Base-by-base conservation (phyloP, 2,329 filamentous ascomycete genomes). In the Botryosphaeria dothidea region DNA sequence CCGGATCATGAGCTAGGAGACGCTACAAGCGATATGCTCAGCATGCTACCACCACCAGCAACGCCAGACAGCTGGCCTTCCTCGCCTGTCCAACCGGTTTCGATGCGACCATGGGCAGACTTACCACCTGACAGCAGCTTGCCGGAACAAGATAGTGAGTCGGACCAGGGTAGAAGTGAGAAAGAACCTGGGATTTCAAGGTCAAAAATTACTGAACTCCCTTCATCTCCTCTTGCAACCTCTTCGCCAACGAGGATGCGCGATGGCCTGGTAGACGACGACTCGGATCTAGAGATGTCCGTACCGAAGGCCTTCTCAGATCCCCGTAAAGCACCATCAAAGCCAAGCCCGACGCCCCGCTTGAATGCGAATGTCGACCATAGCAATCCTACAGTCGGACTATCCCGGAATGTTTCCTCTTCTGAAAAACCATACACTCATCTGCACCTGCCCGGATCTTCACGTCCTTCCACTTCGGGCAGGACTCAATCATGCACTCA, bases 111-210 rank as follows among this genome's bases (percentile, higher is more conserved):
- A 17, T 8, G 4, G 3, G 45, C 45, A 19, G 58, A 62, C 23
- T 29, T 62, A 1, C 58, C 58, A 11, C 58, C 58, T 1, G 58
- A 62, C 34, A 62, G 58, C 27, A 62, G 58, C 17, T 7, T 51
- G 0, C 21, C 46, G 1, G 58, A 51, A 21, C 45, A 62, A 13
- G 29, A n/a, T 4, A 38, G 23, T 9, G 57, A 36, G 27, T 25
- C 7, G 19, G 31, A 13, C 27, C 7, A 2, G 3, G 9, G 3
- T 23, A 9, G 27, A 34, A 8, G 6, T 6, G n/a, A 9, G n/a
- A 19, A 19, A 36, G 49, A 13, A 11, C 11, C 3, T 17, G 25
- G 3, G 13, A 34, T 8, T 19, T 21, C n/a, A 15, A 29, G 19
- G 13, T 9, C 34, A 4, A 3, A 7, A 3, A 19, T 3, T 6